Conservation (phyloP, 306 rosid genomes). For the Rosa rugosa region DNA sequence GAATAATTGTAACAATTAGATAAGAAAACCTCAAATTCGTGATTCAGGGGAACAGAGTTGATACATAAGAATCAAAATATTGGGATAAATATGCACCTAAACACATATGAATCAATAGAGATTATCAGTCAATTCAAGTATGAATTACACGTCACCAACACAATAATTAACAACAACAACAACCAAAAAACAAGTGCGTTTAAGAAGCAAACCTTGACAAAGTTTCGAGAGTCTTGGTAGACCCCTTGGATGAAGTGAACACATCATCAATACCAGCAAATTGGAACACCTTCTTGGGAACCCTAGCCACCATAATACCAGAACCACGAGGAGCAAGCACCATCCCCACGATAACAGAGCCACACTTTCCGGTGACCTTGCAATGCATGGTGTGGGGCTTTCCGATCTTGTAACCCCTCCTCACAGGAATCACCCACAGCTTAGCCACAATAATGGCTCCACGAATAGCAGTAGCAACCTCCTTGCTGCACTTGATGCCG, state of each 20-base stretch:
- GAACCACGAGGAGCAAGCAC: conserved; percentile 71
- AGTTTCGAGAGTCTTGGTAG: conserved; percentile 83
- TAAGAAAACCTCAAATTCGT: too few relatives aligned
- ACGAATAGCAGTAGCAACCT: conserved; percentile 66
- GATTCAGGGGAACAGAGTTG: too few relatives aligned
- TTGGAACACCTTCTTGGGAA: conserved; percentile 40
- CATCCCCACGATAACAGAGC: conserved; percentile 59
- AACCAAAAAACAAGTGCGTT: neutral
- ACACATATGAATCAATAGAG: too few relatives aligned
- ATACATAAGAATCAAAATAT: too few relatives aligned
- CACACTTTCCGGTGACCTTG: conserved; percentile 71
- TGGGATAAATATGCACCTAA: too few relatives aligned
- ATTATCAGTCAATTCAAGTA: too few relatives aligned
- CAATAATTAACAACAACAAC: neutral
- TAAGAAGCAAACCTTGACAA: conserved; percentile 55
- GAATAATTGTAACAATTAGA: too few relatives aligned
- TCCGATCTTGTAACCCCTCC: conserved; percentile 74
- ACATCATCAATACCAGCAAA: conserved; percentile 74
- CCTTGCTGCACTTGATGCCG: conserved; percentile 81
- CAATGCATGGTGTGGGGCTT: conserved; percentile 74
- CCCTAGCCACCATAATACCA: too few relatives aligned
- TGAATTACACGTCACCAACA: too few relatives aligned
- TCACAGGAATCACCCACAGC: conserved; percentile 64
- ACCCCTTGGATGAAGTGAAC: conserved; percentile 71
- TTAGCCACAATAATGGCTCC: conserved; percentile 64